A percentile compares a stretch with the other conserved stretches of the same genome.
Evolutionary conservation across 768 basidiomycete genomes (phyloP).

Genomic region (Naganishia kalamii): DNA sequence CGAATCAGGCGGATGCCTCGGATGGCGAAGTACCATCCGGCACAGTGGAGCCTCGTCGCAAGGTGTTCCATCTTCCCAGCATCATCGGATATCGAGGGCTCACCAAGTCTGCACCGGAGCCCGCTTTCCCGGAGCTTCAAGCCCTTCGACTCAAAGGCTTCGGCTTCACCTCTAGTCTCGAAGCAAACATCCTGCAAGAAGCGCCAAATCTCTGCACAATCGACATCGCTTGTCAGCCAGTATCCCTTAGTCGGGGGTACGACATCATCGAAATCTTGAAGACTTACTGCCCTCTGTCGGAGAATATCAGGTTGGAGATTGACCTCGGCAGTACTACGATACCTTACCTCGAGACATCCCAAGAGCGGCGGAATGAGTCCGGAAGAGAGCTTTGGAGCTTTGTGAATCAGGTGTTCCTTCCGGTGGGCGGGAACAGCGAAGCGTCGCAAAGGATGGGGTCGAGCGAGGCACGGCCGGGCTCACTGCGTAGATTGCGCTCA

Average conservation of each 20-base stretch:
- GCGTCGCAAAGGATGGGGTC: background rate
- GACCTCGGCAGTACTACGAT: background rate
- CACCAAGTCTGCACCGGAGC: background rate
- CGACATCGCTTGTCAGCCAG: background rate
- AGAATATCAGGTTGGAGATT: background rate
- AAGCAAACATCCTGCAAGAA: background rate
- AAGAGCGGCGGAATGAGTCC: background rate
- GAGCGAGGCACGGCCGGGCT: background rate
- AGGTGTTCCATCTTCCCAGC: background rate
- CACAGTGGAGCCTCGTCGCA: background rate
- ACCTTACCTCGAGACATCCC: background rate
- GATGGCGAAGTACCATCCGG: background rate
- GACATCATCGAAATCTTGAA: background rate
- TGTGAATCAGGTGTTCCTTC: background rate
- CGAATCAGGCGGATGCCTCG: background rate
- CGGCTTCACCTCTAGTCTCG: background rate
- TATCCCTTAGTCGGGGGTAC: background rate
- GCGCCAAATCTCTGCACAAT: background rate
- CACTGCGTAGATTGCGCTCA: background rate
- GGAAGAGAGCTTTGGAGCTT: background rate
- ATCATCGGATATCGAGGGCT: background rate
- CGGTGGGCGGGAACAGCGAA: background rate
- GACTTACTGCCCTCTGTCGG: background rate
- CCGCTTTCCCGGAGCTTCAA: background rate
- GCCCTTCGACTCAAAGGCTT: background rate